phyloP scores from a whole-genome alignment of 1,139 yeast genomes.

The Kodamaea anthophila region DNA sequence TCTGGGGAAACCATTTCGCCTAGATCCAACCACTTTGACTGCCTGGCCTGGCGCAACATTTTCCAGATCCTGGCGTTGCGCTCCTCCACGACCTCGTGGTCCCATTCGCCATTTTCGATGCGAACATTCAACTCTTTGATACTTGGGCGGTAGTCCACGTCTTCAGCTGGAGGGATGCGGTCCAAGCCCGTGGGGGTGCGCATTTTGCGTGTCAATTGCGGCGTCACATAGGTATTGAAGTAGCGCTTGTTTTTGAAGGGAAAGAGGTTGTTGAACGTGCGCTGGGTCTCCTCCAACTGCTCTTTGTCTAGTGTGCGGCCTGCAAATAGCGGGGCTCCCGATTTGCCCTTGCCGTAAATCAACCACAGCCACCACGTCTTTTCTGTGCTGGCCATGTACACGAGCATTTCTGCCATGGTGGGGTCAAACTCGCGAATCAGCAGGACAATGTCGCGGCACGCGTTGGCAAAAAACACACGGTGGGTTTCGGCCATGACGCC shows the following conservation, averaged over 20 bases:
- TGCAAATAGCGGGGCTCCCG: slow-evolving; percentile 25
- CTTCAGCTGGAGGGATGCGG: slow-evolving; percentile 10
- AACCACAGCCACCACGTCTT: slow-evolving; percentile 41
- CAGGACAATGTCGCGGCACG: slow-evolving; percentile 24
- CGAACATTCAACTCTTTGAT: slow-evolving; percentile 10
- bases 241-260: slow-evolving; percentile 32
- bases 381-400: slow-evolving; percentile 24
- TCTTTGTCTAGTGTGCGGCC: slow-evolving; percentile 17
- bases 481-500: slow-evolving; percentile 24
- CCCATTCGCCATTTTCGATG: slow-evolving; percentile 10
- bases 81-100: slow-evolving; percentile 16
- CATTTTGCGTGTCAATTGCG: slow-evolving; percentile 40
- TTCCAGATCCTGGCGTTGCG: slow-evolving; percentile 29
- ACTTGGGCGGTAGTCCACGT: slow-evolving; percentile 7
- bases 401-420: slow-evolving; percentile 24
- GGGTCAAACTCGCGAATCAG: slow-evolving; percentile 20
- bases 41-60: slow-evolving; percentile 19
- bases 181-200: slow-evolving; percentile 28
- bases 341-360: slow-evolving; percentile 31
- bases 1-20: slow-evolving; percentile 12
- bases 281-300: slow-evolving; percentile 17
- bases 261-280: slow-evolving; percentile 14
- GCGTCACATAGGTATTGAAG: slow-evolving; percentile 40
- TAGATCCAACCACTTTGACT: slow-evolving; percentile 11
- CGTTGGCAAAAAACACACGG: slow-evolving; percentile 17